phyloP scores from a whole-genome alignment of 2,329 filamentous ascomycete genomes.

The Ophiosphaerella herpotricha region DNA sequence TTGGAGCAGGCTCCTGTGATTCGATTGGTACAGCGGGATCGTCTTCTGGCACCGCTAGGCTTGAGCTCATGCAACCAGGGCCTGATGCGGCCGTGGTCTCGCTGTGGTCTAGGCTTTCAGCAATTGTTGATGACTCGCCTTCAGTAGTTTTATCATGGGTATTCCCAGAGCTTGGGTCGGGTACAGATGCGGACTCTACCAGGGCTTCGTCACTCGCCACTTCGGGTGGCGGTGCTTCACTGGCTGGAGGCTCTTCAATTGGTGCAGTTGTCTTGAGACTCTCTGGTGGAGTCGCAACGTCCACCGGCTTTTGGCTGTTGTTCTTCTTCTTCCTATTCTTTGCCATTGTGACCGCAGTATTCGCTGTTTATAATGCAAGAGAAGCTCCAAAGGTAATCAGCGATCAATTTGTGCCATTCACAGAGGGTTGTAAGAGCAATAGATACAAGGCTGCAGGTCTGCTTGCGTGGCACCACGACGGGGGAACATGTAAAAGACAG shows the following conservation, averaged over 20 bases:
- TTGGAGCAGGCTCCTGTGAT: not conserved
- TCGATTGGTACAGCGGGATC: not conserved
- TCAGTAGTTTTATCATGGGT: constrained; percentile 2
- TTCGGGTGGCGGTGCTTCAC: constrained; percentile 25
- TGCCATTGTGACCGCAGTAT: constrained; percentile 31
- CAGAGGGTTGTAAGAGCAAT: constrained; percentile 19
- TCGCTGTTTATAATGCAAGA: constrained; percentile 26
- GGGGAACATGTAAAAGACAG: constrained; percentile 34
- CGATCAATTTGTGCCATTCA: constrained; percentile 30
- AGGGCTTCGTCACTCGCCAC: constrained; percentile 19
- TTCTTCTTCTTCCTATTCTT: constrained; percentile 42
- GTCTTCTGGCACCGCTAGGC: not conserved
- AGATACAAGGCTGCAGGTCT: constrained; percentile 33
- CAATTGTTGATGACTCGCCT: not conserved
- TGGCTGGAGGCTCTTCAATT: constrained; percentile 26
- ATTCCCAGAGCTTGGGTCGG: constrained; percentile 12
- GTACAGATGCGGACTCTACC: constrained; percentile 23
- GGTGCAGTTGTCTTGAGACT: constrained; percentile 23
- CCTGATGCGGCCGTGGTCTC: not conserved
- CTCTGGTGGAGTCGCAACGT: constrained; percentile 32
- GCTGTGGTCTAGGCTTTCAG: not conserved
- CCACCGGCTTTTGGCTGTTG: constrained; percentile 30
- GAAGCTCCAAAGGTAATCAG: constrained; percentile 7
- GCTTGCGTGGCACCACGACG: constrained; percentile 46
- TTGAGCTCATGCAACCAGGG: not conserved